Conservation (phyloP, 176 grass and related monocot species). For the Raddia distichophylla region DNA sequence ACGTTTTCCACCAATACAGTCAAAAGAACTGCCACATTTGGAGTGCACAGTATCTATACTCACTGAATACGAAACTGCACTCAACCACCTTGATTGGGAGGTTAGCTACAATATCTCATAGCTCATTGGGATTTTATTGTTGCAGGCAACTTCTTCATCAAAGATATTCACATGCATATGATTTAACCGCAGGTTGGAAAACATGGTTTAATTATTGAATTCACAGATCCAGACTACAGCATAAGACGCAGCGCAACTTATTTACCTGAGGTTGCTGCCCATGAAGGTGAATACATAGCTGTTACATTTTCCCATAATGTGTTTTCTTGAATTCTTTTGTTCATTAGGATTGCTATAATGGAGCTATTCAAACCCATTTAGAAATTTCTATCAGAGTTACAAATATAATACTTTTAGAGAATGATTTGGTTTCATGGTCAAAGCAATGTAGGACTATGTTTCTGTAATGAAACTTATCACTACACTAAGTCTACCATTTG, state of each 20-base stretch:
- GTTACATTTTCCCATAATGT: not conserved
- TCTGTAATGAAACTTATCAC: not conserved
- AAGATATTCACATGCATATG: slow-evolving; percentile 9
- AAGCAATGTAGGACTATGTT: not conserved
- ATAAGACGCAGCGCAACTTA: slow-evolving; percentile 84
- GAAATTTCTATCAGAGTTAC: not conserved
- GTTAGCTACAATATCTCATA: slow-evolving; percentile 33
- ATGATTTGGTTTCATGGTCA: slow-evolving; percentile 10
- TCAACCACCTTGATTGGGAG: slow-evolving; percentile 95
- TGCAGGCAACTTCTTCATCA: slow-evolving; percentile 11
- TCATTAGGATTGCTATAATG: slow-evolving; percentile 8
- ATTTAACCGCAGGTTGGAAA: slow-evolving; percentile 68
- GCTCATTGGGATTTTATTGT: not conserved
- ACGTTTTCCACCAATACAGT: slow-evolving; percentile 85
- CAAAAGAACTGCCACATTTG: slow-evolving; percentile 85
- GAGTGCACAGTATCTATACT: slow-evolving; percentile 96
- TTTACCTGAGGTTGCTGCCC: slow-evolving; percentile 92
- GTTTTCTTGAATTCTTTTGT: slow-evolving; percentile 14
- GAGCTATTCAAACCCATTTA: not conserved
- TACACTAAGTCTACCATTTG: not conserved
- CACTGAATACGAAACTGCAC: slow-evolving; percentile 77
- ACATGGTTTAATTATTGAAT: slow-evolving; percentile 99
- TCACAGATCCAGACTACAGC: slow-evolving; percentile 81
- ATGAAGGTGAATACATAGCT: slow-evolving; percentile 70
- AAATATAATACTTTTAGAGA: not conserved